Conservation (phyloP, 768 basidiomycete species). For the Tricholoma terreum region DNA sequence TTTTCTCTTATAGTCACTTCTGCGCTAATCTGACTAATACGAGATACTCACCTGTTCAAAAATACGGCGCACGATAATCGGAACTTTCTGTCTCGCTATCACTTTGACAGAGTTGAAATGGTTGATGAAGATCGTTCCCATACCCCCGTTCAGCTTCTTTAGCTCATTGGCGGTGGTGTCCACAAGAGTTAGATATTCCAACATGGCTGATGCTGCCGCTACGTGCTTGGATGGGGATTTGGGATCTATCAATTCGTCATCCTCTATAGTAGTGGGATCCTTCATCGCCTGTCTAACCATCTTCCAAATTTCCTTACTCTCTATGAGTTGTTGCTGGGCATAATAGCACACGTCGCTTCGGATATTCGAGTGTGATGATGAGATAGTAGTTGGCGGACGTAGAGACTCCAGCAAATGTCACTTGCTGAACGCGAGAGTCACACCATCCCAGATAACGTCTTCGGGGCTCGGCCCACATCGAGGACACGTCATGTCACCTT, state of each 20-base stretch:
- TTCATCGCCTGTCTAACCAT: neutral
- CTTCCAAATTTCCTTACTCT: neutral
- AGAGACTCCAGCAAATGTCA: conserved; percentile 13
- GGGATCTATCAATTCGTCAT: neutral
- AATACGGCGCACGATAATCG: neutral
- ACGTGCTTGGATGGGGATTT: neutral
- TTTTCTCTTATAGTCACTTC: neutral
- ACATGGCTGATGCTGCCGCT: neutral
- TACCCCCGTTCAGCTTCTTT: neutral
- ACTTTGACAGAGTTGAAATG: neutral
- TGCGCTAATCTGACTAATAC: neutral
- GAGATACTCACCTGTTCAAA: neutral
- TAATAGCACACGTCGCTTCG: neutral
- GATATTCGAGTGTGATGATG: neutral
- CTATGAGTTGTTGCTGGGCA: neutral
- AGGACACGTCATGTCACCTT: conserved; percentile 17
- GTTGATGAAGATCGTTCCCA: neutral
- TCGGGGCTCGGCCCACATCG: conserved; percentile 16
- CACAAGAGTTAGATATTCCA: neutral
- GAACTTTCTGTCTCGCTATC: neutral
- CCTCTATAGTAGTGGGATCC: neutral
- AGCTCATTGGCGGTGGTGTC: neutral
- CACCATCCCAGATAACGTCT: conserved; percentile 20
- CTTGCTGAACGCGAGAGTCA: conserved; percentile 17
- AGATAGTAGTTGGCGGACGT: conserved; percentile 2